These are phyloP conservation scores for Tuctoria greenei DNA, from an alignment of 176 grass and related monocot genomes.

Conservation along the genomic window DNA sequence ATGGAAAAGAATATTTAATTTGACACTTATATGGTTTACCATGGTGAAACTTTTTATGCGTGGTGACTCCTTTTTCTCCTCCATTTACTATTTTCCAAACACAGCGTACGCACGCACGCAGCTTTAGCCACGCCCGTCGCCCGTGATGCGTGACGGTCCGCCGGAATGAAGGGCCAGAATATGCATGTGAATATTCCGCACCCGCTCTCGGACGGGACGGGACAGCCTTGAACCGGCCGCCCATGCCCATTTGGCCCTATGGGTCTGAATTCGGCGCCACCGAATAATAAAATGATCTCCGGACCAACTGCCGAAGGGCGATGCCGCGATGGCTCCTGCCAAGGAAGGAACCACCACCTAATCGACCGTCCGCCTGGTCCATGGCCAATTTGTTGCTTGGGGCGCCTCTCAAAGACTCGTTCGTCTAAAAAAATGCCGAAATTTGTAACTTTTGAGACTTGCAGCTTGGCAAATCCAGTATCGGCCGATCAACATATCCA, in stretches of 20 bases:
- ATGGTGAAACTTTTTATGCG: neutral
- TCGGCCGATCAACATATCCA: neutral
- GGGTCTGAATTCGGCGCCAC: neutral
- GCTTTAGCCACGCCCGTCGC: neutral
- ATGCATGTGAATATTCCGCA: slow-evolving; percentile 31
- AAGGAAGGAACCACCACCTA: neutral
- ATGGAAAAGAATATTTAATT: too few species aligned
- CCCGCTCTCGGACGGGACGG: neutral
- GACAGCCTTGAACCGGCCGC: neutral
- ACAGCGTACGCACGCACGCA: too few species aligned
- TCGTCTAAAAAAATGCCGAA: neutral
- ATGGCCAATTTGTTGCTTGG: neutral
- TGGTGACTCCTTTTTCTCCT: neutral
- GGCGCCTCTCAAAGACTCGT: neutral
- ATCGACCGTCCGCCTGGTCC: neutral
- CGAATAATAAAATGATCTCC: neutral
- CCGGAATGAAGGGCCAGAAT: neutral
- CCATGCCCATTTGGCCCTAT: neutral
- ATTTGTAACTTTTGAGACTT: neutral
- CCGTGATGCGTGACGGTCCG: neutral
- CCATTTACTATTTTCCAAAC: neutral
- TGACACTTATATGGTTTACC: too few species aligned
- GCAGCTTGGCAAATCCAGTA: neutral
- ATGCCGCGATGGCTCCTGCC: neutral
- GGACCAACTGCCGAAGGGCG: neutral